A percentile compares a stretch with the other conserved stretches of the same genome.
Evolutionary conservation across 257 asterid species (phyloP).

Genomic region (Salvia hispanica): DNA sequence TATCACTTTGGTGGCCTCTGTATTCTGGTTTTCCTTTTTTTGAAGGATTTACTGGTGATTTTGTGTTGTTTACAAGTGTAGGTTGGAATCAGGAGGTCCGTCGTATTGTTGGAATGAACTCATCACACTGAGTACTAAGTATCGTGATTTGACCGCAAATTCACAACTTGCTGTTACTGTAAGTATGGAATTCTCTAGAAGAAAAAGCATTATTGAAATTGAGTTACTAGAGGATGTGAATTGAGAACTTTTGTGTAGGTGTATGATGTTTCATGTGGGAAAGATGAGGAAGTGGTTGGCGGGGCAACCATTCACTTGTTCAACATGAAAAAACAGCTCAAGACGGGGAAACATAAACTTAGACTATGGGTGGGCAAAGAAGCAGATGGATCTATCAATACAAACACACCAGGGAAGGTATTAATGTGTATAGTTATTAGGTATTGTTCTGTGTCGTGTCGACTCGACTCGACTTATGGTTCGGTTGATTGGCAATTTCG

Average conservation of each 20-base stretch:
- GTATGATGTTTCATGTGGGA: slow-evolving; percentile 83
- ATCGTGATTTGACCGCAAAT: slow-evolving; percentile 89
- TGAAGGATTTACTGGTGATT: slow-evolving; percentile 7
- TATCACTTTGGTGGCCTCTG: slow-evolving; percentile 14
- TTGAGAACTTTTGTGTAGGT: slow-evolving; percentile 48
- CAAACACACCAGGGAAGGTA: slow-evolving; percentile 96
- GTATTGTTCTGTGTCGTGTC: not conserved
- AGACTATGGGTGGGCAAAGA: slow-evolving; percentile 87
- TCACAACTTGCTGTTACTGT: slow-evolving; percentile 88
- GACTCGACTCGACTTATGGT: not conserved
- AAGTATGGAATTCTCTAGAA: slow-evolving; percentile 33
- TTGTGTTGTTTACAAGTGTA: slow-evolving; percentile 33
- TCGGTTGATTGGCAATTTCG: slow-evolving; percentile 24
- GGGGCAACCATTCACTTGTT: slow-evolving; percentile 93
- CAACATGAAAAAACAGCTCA: slow-evolving; percentile 85
- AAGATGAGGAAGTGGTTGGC: slow-evolving; percentile 71
- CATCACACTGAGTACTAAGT: slow-evolving; percentile 88
- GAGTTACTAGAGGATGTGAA: slow-evolving; percentile 1
- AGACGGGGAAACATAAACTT: slow-evolving; percentile 93
- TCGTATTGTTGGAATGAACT: slow-evolving; percentile 93
- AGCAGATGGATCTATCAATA: slow-evolving; percentile 89
- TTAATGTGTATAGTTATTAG: not conserved
- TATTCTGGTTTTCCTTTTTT: not conserved
- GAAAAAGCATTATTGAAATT: not conserved
- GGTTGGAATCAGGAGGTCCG: slow-evolving; percentile 83